Evolutionary conservation across 305 asterid species (phyloP), one percentile per base, ranked within the genome.

Genomic region (Vinca major): DNA sequence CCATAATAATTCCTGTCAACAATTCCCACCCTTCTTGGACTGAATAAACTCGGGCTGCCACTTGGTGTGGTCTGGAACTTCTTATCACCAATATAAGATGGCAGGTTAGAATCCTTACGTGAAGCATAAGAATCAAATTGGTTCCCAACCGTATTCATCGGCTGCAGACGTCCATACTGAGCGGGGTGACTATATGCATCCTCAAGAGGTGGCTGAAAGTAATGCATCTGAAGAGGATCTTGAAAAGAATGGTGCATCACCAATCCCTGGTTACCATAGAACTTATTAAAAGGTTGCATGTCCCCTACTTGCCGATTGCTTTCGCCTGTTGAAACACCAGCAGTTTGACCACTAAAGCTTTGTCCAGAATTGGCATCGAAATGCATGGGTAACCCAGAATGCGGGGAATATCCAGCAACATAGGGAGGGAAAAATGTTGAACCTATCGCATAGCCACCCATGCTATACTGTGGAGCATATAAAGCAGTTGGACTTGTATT

Each of bases 161-260:
- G 77, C 40, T 86, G 82, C 51, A 79, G 65, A 71, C 71, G 81
- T 73, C 79, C 79, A 74, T 74, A 86, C 62, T 81, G 95, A 72
- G 83, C 61, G 56, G 87, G 74, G 78, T 81, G 80, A 76, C 79
- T 70, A 62, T 85, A 83, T 10, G 87, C 79, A 78, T 86, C 87
- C 73, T 82, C 91, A 78, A 79, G 33, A 63, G 83, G 81, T 52
- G 80, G 87, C 64, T 85, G 97, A 67, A 86, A 80, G 79, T 86
- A 90, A 78, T 81, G 97, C 81, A 88, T 67, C 49, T 88, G 81
- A 71, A 80, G 78, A 79, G 90, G 89, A 78, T 86, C 91, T 9
- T 84, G 84, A 66, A 84, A 67, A 63, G 96, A 26, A 26, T 26
- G 85, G 48, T 84, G 91, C 83, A 85, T 66, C 68, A 84, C 61